These are phyloP conservation scores for Venustampulla echinocandica DNA, from an alignment of 495 filamentous ascomycete species.

Conservation along the genomic window DNA sequence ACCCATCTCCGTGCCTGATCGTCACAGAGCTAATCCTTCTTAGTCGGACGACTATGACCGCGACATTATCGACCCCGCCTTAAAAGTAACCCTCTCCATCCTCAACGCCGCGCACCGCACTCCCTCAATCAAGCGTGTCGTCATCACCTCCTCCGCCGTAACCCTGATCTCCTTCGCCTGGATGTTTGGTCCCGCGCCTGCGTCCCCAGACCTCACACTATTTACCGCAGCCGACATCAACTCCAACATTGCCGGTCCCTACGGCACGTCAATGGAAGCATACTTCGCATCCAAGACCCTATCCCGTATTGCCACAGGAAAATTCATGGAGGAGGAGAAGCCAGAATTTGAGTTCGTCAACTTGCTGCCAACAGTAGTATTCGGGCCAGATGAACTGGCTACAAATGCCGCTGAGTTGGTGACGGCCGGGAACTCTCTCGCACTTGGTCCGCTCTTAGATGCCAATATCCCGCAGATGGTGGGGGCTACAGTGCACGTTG, in stretches of 20 bases:
- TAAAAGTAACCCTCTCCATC: conserved; percentile 29
- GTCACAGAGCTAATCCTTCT: conserved; percentile 7
- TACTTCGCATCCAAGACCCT: conserved; percentile 24
- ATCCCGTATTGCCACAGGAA: conserved; percentile 34
- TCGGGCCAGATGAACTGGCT: conserved; percentile 35
- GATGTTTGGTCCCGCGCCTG: conserved; percentile 24
- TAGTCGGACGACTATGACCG: conserved; percentile 17
- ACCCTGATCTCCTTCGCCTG: conserved; percentile 25
- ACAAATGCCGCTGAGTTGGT: conserved; percentile 27
- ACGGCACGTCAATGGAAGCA: conserved; percentile 16
- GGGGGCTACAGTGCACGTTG: conserved; percentile 32
- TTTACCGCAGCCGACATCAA: conserved; percentile 19
- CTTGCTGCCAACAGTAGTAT: conserved; percentile 36
- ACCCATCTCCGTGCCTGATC: conserved; percentile 20
- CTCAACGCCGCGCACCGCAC: conserved; percentile 30
- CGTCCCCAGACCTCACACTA: conserved; percentile 18
- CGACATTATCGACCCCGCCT: conserved; percentile 29
- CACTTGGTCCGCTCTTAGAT: conserved; percentile 24
- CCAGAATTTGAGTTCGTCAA: conserved; percentile 38
- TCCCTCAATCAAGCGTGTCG: conserved; percentile 31
- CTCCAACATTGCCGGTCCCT: conserved; percentile 6
- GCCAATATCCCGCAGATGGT: conserved; percentile 27
- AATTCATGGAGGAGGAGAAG: conserved; percentile 33
- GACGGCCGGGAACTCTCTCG: conserved; percentile 20
- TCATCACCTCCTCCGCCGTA: conserved; percentile 35